Base-by-base conservation (phyloP, 495 filamentous ascomycete species). In the Schizothecium vesticola region DNA sequence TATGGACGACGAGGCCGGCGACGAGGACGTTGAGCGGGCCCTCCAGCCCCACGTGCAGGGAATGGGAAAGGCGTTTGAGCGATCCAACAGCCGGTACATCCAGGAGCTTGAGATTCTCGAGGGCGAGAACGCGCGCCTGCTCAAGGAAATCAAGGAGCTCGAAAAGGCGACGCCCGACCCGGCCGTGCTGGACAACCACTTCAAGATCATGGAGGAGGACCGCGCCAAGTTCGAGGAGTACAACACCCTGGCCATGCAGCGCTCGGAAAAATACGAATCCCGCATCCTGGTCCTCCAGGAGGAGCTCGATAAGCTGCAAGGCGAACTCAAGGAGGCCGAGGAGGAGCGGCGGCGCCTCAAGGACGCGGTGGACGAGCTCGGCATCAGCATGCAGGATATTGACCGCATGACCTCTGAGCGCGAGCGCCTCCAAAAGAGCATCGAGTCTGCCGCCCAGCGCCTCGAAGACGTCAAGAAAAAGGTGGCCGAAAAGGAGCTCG, bases 401-500 rank as follows among this genome's bases (percentile, higher is more conserved):
- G 95, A 99, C 84, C 94, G 93, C 73, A 97, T 99, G 94, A 96
- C 92, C 70, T 88, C 90, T 23, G 95, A 98, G 76, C 89, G 94
- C 33, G 95, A 98, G 74, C 89, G 96, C 13, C 85, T 98, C 33
- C 91, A 95, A 63, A 94, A 90, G 73, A 90, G 86, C 55, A 88
- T 96, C 62, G 91, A 96, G 66, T 85, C 89, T 12, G 90, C 93
- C 0, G 81, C 85, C 22, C 79, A 83, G 68, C 84, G 92, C 66
- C 84, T 97, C 1, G 92, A 94, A 67, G 95, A 97, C 68, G 85
- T 88, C 13, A 94, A 96, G 76, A 86, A 86, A 57, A 90, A 89
- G 65, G 89, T 93, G 2, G 85, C 89, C 69, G 92, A 96, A 69
- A 93, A 92, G 69, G 95, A 97, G 77, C 76, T 85, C 16, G 93